Base-by-base conservation (phyloP, 495 filamentous ascomycete genomes). In the Neurospora cerealis region DNA sequence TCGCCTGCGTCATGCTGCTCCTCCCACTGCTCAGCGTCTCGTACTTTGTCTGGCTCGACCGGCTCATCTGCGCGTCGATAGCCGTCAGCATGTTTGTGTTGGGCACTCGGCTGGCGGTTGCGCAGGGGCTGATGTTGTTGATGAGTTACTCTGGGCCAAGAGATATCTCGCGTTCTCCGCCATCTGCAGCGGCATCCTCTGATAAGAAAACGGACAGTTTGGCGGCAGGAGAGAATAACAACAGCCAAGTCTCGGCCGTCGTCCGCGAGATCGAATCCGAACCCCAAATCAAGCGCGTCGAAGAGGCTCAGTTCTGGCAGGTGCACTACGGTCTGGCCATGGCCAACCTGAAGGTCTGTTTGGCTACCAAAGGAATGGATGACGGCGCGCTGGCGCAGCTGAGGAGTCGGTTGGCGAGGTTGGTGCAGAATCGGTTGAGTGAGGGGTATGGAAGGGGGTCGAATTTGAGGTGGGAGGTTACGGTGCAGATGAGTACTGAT, bases 261-360 rank as follows among this genome's bases (percentile, higher is more conserved):
- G 84, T 99, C 72, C 87, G 88, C 37, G 95, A 95, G 80, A 95
- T 99, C 73, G 91, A 92, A 79, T 86, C 89, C 8, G 94, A 97
- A 72, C 90, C 90, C 9, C 86, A 87, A 39, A 89, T 99, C 9
- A 88, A 87, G 40, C 86, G 86, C 1, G 89, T 99, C 70, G 93
- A 96, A 71, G 95, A 97, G 79, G 95, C 94, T 2, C 87, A 92
- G 78, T 97, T 99, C 83, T 99, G 96, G 96, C 96, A 99, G 84
- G 96, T 98, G 24, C 96, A 99, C 82, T 97, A 98, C 80, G 95
- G 96, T 3, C 85, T 98, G 46, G 96, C 93, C 78, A 97, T 97
- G 92, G 96, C 96, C 15, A 97, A 95, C 76, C 78, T 99, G 74
- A 97, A 95, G 83, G 78, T 99, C 19, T 86, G 90, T 39, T 87